Evolutionary conservation across 306 rosid species (phyloP).

Genomic region (Medicago arabica): DNA sequence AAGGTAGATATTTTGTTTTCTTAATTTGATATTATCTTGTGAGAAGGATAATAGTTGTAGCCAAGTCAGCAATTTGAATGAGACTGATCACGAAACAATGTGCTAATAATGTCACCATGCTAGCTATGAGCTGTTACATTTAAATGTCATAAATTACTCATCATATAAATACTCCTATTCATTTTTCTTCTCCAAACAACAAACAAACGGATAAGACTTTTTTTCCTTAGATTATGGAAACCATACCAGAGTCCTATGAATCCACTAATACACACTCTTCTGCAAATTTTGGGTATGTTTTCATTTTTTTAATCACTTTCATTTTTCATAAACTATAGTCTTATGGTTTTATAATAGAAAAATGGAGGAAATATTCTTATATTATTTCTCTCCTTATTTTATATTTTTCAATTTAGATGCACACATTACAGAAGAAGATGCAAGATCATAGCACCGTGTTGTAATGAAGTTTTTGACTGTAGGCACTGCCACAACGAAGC

Average conservation of each 20-base stretch:
- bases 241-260: not conserved
- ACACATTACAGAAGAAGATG: constrained; percentile 75
- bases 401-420: constrained; percentile 52
- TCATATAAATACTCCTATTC: constrained; percentile 6
- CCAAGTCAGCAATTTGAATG: not conserved
- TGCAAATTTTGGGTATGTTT: constrained; percentile 56
- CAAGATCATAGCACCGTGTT: constrained; percentile 74
- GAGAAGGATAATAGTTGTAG: not conserved
- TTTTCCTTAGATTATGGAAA: constrained; percentile 32
- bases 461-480: constrained; percentile 67
- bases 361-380: not conserved
- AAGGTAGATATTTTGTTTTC: not conserved
- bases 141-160: not conserved
- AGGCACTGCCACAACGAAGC: constrained; percentile 84
- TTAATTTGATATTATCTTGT: not conserved
- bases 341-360: not conserved
- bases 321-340: not conserved
- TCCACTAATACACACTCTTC: no score
- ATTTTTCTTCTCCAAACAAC: not conserved
- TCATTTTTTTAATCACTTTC: not conserved
- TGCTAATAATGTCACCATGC: not conserved
- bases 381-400: not conserved
- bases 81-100: not conserved
- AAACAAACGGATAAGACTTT: not conserved
- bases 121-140: not conserved